Evolutionary conservation across 257 asterid genomes (phyloP).

Genomic region (Primulina huaijiensis): DNA sequence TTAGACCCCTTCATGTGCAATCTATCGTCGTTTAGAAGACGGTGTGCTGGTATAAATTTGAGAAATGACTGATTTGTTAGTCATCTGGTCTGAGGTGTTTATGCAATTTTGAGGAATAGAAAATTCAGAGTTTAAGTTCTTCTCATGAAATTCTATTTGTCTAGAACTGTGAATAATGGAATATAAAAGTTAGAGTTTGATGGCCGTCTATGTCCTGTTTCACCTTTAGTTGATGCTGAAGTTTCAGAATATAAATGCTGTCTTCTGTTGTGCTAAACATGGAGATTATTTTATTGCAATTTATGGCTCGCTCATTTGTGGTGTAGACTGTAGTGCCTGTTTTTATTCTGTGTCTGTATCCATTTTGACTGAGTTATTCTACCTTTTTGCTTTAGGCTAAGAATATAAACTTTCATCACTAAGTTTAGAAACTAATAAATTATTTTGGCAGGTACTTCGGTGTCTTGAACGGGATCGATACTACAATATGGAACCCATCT

Average conservation of each 20-base stretch:
- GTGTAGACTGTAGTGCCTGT: not conserved
- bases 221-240: not conserved
- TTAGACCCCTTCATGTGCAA: not conserved
- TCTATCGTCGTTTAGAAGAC: not conserved
- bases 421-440: constrained; percentile 7
- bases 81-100: not conserved
- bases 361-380: constrained; percentile 2
- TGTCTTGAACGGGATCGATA: constrained; percentile 78
- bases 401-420: constrained; percentile 13
- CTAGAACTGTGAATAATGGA: not conserved
- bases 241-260: not conserved
- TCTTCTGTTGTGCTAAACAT: constrained; percentile 10
- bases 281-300: not conserved
- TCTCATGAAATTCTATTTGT: not conserved
- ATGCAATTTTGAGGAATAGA: not conserved
- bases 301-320: not conserved
- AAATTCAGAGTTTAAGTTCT: not conserved
- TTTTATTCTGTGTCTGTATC: not conserved
- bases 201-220: not conserved
- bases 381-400: constrained; percentile 1
- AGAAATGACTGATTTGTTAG: not conserved
- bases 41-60: not conserved
- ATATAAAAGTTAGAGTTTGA: not conserved
- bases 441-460: constrained; percentile 62
- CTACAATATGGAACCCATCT: constrained; percentile 84